Evolutionary conservation across 352 stramenopile species (phyloP), one percentile per base, ranked within the genome.

Genomic region (Pythium aristosporum): DNA sequence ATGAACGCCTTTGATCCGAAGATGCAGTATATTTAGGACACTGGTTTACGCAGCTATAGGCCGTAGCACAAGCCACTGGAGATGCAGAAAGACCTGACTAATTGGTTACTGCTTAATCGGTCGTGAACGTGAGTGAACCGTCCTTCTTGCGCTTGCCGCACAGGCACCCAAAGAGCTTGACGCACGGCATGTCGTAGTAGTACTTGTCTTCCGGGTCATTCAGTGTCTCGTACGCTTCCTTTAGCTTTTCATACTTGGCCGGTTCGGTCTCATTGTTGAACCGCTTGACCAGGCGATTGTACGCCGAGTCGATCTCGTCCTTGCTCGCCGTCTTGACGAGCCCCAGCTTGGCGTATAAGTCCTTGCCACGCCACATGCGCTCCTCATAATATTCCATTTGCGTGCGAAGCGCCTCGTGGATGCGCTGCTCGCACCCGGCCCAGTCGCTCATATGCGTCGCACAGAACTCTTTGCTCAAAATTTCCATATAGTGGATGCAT

Each of bases 191-290:
- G 53, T 94, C 83, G 75, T 94, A 94, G 57, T 77, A 94, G 65
- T 91, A 89, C 61, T 94, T 94, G 39, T 92, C 85, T 53, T 91
- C 85, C 0, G 82, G 77, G 60, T 94, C 82, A 50, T 80, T 91
- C 43, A 92, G 73, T 23, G 81, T 85, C 20, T 72, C 72, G 75
- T 94, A 94, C 13, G 85, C 85, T 43, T 91, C 83, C 20, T 79
- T 74, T 16, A 94, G 77, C 49, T 92, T 94, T 39, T 89, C 85
- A 58, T 92, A 94, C 60, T 94, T 94, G 52, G 87, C 73, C 30
- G 85, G 81, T 57, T 94, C 82, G 1, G 85, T 92, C 60, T 87
- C 83, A 55, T 94, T 94, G 68, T 94, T 94, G 66, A 89, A 94
- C 16, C 85, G 79, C 68, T 91, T 91, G 18, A 94, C 82, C 34